phyloP scores from a whole-genome alignment of 2,329 filamentous ascomycete species.

The Monosporascus sp. region DNA sequence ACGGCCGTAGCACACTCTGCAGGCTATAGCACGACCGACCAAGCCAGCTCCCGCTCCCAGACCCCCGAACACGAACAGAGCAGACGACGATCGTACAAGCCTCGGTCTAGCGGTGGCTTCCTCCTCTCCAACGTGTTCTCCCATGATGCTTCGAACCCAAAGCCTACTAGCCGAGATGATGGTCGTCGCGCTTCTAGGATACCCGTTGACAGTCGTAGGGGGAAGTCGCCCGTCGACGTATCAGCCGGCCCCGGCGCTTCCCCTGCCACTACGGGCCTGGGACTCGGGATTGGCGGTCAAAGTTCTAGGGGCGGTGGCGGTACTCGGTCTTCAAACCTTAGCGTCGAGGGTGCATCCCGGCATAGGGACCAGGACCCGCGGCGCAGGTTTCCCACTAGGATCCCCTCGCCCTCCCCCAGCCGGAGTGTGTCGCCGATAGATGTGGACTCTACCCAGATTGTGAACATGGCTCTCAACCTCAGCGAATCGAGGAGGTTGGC shows the following conservation, averaged over 20 bases:
- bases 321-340: conserved; percentile 5
- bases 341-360: not conserved
- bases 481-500: conserved; percentile 73
- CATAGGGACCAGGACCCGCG: conserved; percentile 10
- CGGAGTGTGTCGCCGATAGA: conserved; percentile 41
- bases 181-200: conserved; percentile 25
- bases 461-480: conserved; percentile 84
- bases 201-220: conserved; percentile 23
- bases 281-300: conserved; percentile 9
- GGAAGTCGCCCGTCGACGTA: conserved; percentile 16
- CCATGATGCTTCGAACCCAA: conserved; percentile 16
- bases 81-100: conserved; percentile 33
- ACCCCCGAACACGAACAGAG: conserved; percentile 14
- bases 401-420: conserved; percentile 16
- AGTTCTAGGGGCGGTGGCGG: conserved; percentile 9
- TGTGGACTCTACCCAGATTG: conserved; percentile 81
- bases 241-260: conserved; percentile 9
- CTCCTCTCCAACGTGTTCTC: conserved; percentile 42
- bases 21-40: conserved; percentile 6
- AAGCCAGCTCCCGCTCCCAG: conserved; percentile 9
- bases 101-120: conserved; percentile 45
- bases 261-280: conserved; percentile 2
- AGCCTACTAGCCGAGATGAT: conserved; percentile 21
- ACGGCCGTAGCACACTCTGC: conserved; percentile 14
- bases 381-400: conserved; percentile 3